Evolutionary conservation across 2,329 filamentous ascomycete genomes (phyloP).

Genomic region (Fusarium devonianum): DNA sequence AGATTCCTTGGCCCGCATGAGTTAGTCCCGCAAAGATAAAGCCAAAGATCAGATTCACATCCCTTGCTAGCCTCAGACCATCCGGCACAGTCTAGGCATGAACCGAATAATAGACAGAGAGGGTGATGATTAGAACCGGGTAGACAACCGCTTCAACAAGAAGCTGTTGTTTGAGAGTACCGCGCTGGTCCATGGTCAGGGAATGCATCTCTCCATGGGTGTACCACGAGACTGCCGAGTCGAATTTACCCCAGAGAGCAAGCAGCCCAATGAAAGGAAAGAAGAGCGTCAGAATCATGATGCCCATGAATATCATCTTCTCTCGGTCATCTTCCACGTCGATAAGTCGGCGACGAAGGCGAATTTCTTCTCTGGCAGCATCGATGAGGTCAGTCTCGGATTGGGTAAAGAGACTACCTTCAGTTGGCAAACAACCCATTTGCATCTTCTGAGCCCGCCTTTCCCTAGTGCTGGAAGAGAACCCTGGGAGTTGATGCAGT

Average conservation of each 20-base stretch:
- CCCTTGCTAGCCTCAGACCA: neutral
- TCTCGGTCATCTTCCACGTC: constrained; percentile 44
- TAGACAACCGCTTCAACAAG: constrained; percentile 46
- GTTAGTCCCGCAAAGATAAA: neutral
- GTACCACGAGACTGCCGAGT: constrained; percentile 57
- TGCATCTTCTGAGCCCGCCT: constrained; percentile 15
- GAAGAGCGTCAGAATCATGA: constrained; percentile 49
- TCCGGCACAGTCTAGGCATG: constrained; percentile 6
- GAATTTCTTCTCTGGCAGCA: constrained; percentile 43
- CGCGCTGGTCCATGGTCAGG: constrained; percentile 46
- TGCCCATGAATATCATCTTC: constrained; percentile 48
- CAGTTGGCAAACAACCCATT: constrained; percentile 3
- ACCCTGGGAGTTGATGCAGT: constrained; percentile 28
- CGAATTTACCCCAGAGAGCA: constrained; percentile 54
- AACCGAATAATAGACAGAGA: constrained; percentile 44
- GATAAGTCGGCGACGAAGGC: constrained; percentile 41
- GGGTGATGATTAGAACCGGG: constrained; percentile 42
- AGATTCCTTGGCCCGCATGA: neutral
- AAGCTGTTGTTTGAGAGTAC: constrained; percentile 48
- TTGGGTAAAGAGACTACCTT: constrained; percentile 39
- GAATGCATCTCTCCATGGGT: constrained; percentile 54
- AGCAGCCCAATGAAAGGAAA: constrained; percentile 59
- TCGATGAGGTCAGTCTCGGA: constrained; percentile 45
- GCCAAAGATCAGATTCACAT: constrained; percentile 11
- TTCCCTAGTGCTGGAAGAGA: constrained; percentile 36